Evolutionary conservation across 2,329 filamentous ascomycete species (phyloP).

Genomic region (Dryadomyces quercivorus): DNA sequence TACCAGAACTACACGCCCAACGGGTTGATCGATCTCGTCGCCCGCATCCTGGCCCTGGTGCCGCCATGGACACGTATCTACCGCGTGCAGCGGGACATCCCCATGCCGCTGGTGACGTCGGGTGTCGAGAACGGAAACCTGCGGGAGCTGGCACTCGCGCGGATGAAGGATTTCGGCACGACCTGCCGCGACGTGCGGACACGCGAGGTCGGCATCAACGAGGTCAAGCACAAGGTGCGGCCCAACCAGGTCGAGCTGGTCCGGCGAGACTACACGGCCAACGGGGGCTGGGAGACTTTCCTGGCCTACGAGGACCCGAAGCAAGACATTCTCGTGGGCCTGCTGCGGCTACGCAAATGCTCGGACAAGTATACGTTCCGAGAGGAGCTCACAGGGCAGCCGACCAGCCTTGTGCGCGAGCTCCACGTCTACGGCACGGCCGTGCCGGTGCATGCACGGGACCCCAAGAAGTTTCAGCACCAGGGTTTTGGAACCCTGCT

Average conservation of each 20-base stretch:
- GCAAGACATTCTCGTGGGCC: conserved; percentile 90
- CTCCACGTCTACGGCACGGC: conserved; percentile 95
- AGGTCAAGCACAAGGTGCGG: conserved; percentile 97
- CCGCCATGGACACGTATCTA: conserved; percentile 98
- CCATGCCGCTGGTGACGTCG: conserved; percentile 98
- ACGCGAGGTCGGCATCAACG: conserved; percentile 93
- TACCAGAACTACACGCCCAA: conserved; percentile 99
- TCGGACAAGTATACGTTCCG: conserved; percentile 86
- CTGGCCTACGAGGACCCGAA: conserved; percentile 96
- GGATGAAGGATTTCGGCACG: conserved; percentile 98
- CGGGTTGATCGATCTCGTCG: conserved; percentile 87
- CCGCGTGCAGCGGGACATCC: conserved; percentile 94
- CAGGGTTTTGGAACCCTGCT: conserved; percentile 91
- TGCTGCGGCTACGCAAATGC: conserved; percentile 83
- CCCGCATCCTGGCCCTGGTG: conserved; percentile 86
- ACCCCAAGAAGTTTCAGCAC: conserved; percentile 95
- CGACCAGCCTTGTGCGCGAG: conserved; percentile 84
- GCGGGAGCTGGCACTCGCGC: conserved; percentile 80
- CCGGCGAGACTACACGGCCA: conserved; percentile 84
- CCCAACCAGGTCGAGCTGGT: conserved; percentile 94
- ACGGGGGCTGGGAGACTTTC: conserved; percentile 98
- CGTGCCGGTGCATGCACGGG: conserved; percentile 91
- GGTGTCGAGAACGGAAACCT: conserved; percentile 97
- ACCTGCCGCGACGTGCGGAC: conserved; percentile 94
- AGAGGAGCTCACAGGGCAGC: conserved; percentile 72